Percentiles rank a stretch among this genome's conserved stretches.
phyloP scores from a whole-genome alignment of 257 asterid genomes.

The Solanum phureja region DNA sequence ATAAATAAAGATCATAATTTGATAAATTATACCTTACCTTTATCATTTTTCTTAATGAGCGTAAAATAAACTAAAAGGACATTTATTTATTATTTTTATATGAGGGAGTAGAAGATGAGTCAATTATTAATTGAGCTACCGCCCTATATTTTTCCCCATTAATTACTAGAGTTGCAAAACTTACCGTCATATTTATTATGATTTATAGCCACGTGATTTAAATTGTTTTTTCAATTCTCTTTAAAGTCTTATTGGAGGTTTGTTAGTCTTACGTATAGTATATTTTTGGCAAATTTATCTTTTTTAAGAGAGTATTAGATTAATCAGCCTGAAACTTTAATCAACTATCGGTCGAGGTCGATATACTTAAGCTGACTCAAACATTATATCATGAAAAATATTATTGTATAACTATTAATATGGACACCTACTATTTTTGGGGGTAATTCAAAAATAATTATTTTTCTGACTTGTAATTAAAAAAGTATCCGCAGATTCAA shows the following conservation, averaged over 20 bases:
- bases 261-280: too few species aligned
- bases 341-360: neutral
- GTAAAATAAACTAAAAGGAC: neutral
- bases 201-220: neutral
- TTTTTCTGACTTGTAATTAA: neutral
- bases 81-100: neutral
- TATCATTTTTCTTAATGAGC: neutral
- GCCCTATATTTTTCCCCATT: neutral
- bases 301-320: neutral
- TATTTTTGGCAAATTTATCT: neutral
- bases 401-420: neutral
- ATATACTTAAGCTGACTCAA: fast-evolving
- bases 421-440: neutral
- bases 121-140: neutral
- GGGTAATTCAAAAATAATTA: neutral
- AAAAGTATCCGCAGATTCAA: neutral
- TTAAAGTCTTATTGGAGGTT: too few species aligned
- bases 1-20: neutral
- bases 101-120: neutral
- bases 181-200: neutral
- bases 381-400: neutral
- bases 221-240: neutral
- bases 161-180: neutral
- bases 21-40: neutral
- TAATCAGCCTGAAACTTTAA: neutral